Evolutionary conservation across 768 basidiomycete species (phyloP).

Genomic region (Collybia sordida): DNA sequence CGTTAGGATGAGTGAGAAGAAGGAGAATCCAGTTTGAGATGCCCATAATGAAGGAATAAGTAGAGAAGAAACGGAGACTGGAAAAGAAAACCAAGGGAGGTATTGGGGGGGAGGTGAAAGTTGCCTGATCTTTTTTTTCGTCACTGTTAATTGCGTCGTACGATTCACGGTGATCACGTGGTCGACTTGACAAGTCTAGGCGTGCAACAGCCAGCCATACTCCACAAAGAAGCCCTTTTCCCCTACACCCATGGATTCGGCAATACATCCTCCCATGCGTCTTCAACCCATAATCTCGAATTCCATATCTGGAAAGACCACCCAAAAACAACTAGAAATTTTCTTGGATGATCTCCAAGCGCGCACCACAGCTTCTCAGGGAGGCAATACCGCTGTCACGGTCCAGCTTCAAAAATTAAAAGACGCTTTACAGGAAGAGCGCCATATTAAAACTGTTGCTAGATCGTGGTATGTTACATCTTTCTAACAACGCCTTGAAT

Average conservation of each 20-base stretch:
- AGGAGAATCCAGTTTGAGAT: constrained; percentile 62
- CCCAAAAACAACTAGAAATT: constrained; percentile 38
- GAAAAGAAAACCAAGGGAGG: background rate
- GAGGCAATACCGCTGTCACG: constrained; percentile 53
- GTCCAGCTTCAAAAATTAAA: constrained; percentile 60
- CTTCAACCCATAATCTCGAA: constrained; percentile 36
- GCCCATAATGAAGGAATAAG: constrained; percentile 39
- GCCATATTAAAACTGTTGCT: constrained; percentile 25
- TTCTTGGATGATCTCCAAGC: constrained; percentile 52
- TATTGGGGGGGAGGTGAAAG: constrained; percentile 2
- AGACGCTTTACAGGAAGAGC: constrained; percentile 51
- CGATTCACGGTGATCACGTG: constrained; percentile 3
- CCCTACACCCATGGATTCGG: constrained; percentile 41
- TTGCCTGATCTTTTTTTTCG: constrained; percentile 10
- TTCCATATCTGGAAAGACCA: constrained; percentile 36
- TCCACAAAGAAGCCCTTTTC: background rate
- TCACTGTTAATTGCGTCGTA: constrained; percentile 2
- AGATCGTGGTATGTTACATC: background rate
- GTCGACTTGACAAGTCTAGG: background rate
- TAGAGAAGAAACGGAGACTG: background rate
- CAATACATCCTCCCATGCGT: constrained; percentile 47
- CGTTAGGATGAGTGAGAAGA: constrained; percentile 75
- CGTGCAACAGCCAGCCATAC: background rate
- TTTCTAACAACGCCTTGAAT: background rate
- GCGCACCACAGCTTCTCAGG: constrained; percentile 45